Conservation (phyloP, 129 eudicot genomes). For the Escallonia herrerae region DNA sequence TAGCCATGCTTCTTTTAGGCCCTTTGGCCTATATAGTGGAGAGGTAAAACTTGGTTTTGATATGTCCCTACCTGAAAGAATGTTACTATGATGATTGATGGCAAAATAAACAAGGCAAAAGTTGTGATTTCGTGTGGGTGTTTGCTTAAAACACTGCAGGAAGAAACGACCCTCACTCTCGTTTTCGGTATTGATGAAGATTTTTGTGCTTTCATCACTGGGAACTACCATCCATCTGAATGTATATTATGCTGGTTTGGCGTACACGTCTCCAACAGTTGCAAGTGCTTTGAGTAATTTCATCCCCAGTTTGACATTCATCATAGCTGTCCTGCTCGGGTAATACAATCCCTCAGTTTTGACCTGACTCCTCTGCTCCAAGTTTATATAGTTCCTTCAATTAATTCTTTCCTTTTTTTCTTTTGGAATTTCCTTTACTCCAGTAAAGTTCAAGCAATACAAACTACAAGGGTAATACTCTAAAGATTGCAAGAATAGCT, state of each 20-base stretch:
- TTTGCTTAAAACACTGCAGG: neutral
- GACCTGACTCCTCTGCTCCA: too few species aligned
- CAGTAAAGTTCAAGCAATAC: too few species aligned
- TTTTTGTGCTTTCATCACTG: constrained; percentile 13
- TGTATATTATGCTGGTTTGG: constrained; percentile 13
- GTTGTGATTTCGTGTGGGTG: too few species aligned
- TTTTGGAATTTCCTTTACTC: too few species aligned
- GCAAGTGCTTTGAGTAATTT: constrained; percentile 19
- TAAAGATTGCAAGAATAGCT: too few species aligned
- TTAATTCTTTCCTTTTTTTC: too few species aligned
- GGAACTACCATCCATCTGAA: constrained; percentile 21
- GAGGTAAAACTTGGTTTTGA: neutral
- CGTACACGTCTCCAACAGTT: constrained; percentile 20
- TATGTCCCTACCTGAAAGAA: too few species aligned
- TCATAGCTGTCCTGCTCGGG: constrained; percentile 11
- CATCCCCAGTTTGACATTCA: constrained; percentile 16
- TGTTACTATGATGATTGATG: too few species aligned
- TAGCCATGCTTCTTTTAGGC: neutral
- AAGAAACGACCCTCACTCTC: constrained; percentile 12
- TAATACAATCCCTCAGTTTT: neutral
- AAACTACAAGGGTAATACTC: too few species aligned
- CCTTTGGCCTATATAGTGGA: neutral
- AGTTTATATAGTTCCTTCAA: too few species aligned
- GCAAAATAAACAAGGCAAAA: too few species aligned
- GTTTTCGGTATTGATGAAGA: constrained; percentile 10